phyloP scores from a whole-genome alignment of 139 green algal genomes.

The Chlamydomonas eustigma region DNA sequence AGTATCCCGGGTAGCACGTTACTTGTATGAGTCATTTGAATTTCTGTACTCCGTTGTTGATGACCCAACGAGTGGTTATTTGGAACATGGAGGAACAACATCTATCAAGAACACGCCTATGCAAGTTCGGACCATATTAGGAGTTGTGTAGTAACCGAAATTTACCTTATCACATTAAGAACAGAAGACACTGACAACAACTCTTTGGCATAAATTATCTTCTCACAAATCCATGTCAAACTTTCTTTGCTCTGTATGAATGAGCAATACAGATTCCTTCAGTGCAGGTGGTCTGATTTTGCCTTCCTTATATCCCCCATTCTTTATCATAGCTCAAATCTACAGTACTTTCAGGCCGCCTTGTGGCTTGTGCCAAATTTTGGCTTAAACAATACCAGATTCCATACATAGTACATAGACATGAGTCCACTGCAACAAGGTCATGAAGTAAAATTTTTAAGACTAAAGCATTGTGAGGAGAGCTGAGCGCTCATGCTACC shows the following conservation, averaged over 20 bases:
- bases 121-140: constrained; percentile 77
- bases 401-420: neutral
- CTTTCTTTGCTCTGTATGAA: neutral
- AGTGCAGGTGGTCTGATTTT: too few species aligned
- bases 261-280: too few species aligned
- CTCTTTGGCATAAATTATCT: neutral
- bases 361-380: neutral
- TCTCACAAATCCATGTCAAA: constrained; percentile 3
- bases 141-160: constrained; percentile 47
- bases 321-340: too few species aligned
- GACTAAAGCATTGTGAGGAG: neutral
- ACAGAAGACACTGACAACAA: too few species aligned
- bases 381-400: neutral
- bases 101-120: constrained; percentile 62
- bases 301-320: too few species aligned
- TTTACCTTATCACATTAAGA: neutral
- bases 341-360: too few species aligned
- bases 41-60: constrained; percentile 50
- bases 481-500: neutral
- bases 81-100: constrained; percentile 25
- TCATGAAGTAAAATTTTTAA: neutral
- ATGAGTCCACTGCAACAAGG: neutral
- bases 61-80: constrained; percentile 60
- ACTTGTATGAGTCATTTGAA: constrained; percentile 62
- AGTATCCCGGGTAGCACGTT: constrained; percentile 34